Base-by-base conservation (phyloP, 495 filamentous ascomycete genomes). In the Aspergillus avenaceus region DNA sequence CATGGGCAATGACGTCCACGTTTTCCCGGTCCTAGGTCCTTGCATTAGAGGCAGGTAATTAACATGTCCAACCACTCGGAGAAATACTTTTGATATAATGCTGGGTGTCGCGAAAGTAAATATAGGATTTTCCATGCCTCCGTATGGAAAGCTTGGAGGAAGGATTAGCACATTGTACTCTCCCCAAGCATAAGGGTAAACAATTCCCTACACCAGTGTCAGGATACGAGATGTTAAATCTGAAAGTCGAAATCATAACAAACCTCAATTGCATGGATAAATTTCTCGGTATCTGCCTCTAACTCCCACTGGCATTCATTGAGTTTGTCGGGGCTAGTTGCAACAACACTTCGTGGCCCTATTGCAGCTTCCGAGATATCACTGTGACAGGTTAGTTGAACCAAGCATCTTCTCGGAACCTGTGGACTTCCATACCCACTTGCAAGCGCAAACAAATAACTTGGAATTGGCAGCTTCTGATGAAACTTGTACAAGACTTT, bases 1-100 rank as follows among this genome's bases (percentile, higher is more conserved):
- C 92, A 62, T 98, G 92, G 3, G 93, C 92, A 66, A 98, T 97
- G 14, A 97, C 91, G 69, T 96, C 92, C 5, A 98, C 78, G 55
- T 98, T 98, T 58, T 95, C 85, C 21, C 90, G 83, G 58, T 98
- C 93, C 67, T 75, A 32, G 18, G 9, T 14, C 7, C 11, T 11
- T 13, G n/a, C 8, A 21, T 59, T 45, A 54, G 26, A n/a, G 16
- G 13, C 18, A 19, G 11, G 21, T n/a, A n/a, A n/a, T n/a, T n/a
- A n/a, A n/a, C n/a, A n/a, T n/a, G n/a, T n/a, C n/a, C n/a, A n/a
- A n/a, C n/a, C n/a, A n/a, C n/a, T 21, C 6, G n/a, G 34, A 8
- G 14, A 16, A 38, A 18, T 38, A 73, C 73, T 41, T 91, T 91
- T 25, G 83, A 87, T 61, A 97, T 88, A 53, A 96, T 87, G 28